Conservation (phyloP, 805 yeast genomes). For the Candida pseudofarinosa region DNA sequence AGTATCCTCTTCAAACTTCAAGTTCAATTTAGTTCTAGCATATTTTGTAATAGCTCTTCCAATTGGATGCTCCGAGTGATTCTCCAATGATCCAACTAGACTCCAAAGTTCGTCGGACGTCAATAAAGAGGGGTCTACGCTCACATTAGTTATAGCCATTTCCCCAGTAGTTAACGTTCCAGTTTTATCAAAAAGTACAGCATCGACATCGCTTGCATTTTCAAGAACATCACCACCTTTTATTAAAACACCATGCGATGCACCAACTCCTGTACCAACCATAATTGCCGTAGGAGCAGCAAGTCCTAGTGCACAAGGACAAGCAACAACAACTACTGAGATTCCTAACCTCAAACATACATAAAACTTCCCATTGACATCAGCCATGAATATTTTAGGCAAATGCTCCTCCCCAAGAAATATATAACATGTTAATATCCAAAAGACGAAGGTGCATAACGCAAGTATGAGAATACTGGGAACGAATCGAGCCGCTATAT, state of each 20-base stretch:
- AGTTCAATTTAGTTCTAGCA: conserved; percentile 22
- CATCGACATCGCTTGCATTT: conserved; percentile 56
- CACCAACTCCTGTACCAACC: conserved; percentile 98
- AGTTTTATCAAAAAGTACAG: conserved; percentile 87
- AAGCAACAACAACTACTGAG: conserved; percentile 93
- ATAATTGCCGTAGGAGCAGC: conserved; percentile 98
- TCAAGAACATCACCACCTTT: conserved; percentile 93
- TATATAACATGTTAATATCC: conserved; percentile 31
- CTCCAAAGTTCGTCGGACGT: conserved; percentile 43
- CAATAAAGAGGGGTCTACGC: conserved; percentile 9
- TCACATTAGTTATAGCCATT: conserved; percentile 44
- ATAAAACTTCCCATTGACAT: conserved; percentile 53
- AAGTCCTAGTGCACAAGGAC: conserved; percentile 96
- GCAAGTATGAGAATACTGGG: conserved; percentile 67
- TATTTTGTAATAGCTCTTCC: conserved; percentile 62
- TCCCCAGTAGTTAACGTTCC: conserved; percentile 90
- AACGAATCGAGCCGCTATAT: conserved; percentile 79
- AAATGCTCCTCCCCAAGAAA: conserved; percentile 16
- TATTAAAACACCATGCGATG: conserved; percentile 80
- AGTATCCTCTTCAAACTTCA: conserved; percentile 29
- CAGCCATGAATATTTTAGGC: conserved; percentile 47
- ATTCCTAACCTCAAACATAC: conserved; percentile 77
- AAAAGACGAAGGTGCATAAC: conserved; percentile 51
- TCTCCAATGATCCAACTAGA: conserved; percentile 56
- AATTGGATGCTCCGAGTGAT: conserved; percentile 81